phyloP scores from a whole-genome alignment of 768 basidiomycete genomes.

The Kwoniella sp. region DNA sequence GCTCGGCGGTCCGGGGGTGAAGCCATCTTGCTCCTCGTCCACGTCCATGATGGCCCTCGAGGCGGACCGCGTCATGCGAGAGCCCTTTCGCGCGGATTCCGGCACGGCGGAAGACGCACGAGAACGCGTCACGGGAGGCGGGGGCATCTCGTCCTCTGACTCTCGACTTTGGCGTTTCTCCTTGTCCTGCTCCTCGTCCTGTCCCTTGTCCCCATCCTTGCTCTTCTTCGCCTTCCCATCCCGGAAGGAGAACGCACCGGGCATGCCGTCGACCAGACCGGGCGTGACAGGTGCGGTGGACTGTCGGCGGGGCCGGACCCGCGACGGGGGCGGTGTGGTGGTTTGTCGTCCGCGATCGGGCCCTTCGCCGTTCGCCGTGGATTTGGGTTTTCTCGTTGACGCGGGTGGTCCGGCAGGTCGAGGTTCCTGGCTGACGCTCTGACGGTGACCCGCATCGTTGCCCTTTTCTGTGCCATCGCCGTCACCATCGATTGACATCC shows the following conservation, averaged over 20 bases:
- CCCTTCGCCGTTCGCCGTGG: background rate
- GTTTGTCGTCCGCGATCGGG: no score
- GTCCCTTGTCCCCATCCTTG: no score
- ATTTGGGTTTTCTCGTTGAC: slow-evolving; percentile 3
- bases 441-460: background rate
- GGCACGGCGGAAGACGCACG: background rate
- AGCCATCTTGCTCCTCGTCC: slow-evolving; percentile 16
- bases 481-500: no score
- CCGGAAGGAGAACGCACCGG: slow-evolving; percentile 19
- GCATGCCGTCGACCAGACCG: slow-evolving; percentile 8
- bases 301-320: background rate
- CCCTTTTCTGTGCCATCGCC: no score
- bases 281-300: background rate
- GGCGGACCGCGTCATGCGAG: slow-evolving; percentile 28
- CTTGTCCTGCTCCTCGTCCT: background rate
- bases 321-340: background rate
- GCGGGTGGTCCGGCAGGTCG: slow-evolving; percentile 2
- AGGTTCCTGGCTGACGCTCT: slow-evolving; percentile 3
- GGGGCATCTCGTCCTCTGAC: slow-evolving; percentile 11
- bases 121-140: slow-evolving; percentile 4
- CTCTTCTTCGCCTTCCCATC: no score
- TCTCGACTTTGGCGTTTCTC: no score
- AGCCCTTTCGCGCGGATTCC: background rate
- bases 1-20: slow-evolving; percentile 1
- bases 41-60: slow-evolving; percentile 26